Conservation (phyloP, 768 basidiomycete species). For the Cubamyces sp. region DNA sequence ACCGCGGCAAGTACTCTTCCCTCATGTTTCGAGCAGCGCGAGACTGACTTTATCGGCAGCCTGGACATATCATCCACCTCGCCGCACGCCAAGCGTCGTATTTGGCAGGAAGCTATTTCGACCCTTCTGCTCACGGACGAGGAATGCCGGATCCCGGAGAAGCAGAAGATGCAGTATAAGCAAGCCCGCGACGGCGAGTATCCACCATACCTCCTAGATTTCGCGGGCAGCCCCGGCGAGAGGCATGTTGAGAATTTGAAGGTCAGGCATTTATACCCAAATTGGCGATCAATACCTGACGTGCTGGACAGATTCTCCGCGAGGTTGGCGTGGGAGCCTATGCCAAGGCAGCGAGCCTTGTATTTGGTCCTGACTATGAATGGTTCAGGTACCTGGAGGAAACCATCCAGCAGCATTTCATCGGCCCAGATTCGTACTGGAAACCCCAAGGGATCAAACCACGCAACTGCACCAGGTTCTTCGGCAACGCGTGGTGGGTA, state of each 20-base stretch:
- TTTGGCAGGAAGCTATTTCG: slow-evolving; percentile 80
- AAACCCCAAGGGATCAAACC: slow-evolving; percentile 38
- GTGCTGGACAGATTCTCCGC: slow-evolving; percentile 59
- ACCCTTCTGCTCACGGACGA: slow-evolving; percentile 65
- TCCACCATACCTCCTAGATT: slow-evolving; percentile 72
- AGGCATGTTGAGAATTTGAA: slow-evolving; percentile 80
- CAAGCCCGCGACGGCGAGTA: slow-evolving; percentile 59
- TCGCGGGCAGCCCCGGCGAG: slow-evolving; percentile 66
- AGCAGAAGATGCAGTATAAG: slow-evolving; percentile 61
- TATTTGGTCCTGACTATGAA: slow-evolving; percentile 50
- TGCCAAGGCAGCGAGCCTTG: slow-evolving; percentile 50
- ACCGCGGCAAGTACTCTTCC: slow-evolving; percentile 52
- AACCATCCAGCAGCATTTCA: slow-evolving; percentile 56
- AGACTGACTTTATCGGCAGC: slow-evolving; percentile 37
- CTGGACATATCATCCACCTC: slow-evolving; percentile 61
- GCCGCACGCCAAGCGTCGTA: slow-evolving; percentile 65
- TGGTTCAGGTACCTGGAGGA: slow-evolving; percentile 52
- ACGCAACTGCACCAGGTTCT: slow-evolving; percentile 51
- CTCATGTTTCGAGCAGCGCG: not conserved
- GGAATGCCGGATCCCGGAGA: slow-evolving; percentile 59
- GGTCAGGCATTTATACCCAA: slow-evolving; percentile 40
- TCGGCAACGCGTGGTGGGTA: slow-evolving; percentile 81
- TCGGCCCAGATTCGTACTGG: slow-evolving; percentile 81
- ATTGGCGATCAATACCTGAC: not conserved
- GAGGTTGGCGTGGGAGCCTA: slow-evolving; percentile 67